phyloP scores from a whole-genome alignment of 1,284 basidiomycete genomes.

The Microstroma glucosiphilum region DNA sequence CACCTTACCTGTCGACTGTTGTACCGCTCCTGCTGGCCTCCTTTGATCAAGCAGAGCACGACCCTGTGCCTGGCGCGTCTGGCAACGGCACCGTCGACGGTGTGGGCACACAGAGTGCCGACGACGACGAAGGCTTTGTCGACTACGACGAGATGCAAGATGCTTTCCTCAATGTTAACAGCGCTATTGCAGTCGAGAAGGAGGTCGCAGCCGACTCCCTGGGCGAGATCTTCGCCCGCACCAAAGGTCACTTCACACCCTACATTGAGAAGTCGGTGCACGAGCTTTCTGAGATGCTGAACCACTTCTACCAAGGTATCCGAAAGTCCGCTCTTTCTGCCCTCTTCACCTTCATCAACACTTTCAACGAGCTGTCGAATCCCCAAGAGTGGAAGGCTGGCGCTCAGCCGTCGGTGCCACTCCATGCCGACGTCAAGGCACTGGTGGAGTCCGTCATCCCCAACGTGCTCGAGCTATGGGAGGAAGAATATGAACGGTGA shows the following conservation, averaged over 20 bases:
- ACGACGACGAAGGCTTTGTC: slow-evolving; percentile 51
- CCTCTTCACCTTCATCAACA: slow-evolving; percentile 81
- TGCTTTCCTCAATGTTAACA: slow-evolving; percentile 66
- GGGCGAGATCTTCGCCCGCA: slow-evolving; percentile 80
- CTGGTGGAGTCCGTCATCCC: slow-evolving; percentile 72
- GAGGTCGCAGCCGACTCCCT: slow-evolving; percentile 97
- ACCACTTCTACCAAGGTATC: slow-evolving; percentile 97
- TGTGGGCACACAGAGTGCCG: slow-evolving; percentile 61
- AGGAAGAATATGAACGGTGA: slow-evolving; percentile 94
- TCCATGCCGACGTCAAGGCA: slow-evolving; percentile 73
- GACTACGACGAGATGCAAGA: slow-evolving; percentile 72
- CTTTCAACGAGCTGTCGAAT: slow-evolving; percentile 82
- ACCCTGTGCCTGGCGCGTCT: slow-evolving; percentile 50
- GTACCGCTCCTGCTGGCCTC: slow-evolving; percentile 79
- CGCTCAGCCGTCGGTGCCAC: slow-evolving; percentile 55
- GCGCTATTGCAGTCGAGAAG: slow-evolving; percentile 96
- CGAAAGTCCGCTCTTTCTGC: slow-evolving; percentile 87
- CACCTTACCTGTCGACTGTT: slow-evolving; percentile 75
- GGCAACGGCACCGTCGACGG: slow-evolving; percentile 47
- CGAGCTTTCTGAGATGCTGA: slow-evolving; percentile 73
- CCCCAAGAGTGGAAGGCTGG: slow-evolving; percentile 78
- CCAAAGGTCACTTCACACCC: slow-evolving; percentile 78
- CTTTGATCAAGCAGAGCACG: slow-evolving; percentile 66
- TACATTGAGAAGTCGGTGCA: slow-evolving; percentile 66
- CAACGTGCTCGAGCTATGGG: slow-evolving; percentile 79